phyloP scores from a whole-genome alignment of 2,329 filamentous ascomycete species.

The Raffaelea deltoideospora region DNA sequence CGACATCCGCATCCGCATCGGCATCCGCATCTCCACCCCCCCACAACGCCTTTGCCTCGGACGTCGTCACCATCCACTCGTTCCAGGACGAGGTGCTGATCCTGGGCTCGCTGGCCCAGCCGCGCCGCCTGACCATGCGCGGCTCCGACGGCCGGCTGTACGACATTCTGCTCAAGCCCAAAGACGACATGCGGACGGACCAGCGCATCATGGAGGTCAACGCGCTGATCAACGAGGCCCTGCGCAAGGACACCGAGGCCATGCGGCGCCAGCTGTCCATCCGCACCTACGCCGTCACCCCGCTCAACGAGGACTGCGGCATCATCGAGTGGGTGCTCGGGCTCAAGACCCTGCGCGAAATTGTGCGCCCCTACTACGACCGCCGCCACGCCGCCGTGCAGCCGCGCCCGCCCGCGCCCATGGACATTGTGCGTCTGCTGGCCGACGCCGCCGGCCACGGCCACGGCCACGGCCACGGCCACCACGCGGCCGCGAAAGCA shows the following conservation, averaged over 20 bases:
- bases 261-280: constrained; percentile 87
- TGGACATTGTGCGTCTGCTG: constrained; percentile 47
- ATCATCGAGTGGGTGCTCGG: constrained; percentile 98
- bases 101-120: constrained; percentile 80
- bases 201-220: constrained; percentile 99
- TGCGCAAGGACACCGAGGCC: constrained; percentile 83
- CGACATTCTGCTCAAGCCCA: constrained; percentile 88
- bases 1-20: neutral
- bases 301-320: constrained; percentile 92
- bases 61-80: constrained; percentile 65
- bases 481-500: neutral
- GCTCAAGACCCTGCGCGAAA: constrained; percentile 84
- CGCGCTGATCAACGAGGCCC: constrained; percentile 85
- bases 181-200: constrained; percentile 93
- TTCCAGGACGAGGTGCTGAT: constrained; percentile 85
- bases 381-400: constrained; percentile 63
- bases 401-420: constrained; percentile 56
- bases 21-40: constrained; percentile 12
- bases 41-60: constrained; percentile 76
- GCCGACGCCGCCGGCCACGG: too few species aligned
- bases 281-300: constrained; percentile 92
- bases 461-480: too few species aligned
- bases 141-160: constrained; percentile 83
- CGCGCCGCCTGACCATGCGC: constrained; percentile 73
- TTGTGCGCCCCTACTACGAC: constrained; percentile 33